Percentiles rank a stretch among this genome's conserved stretches.
Evolutionary conservation across 164 flowering plant genomes (phyloP).

Genomic region (Nymphaea colorata): DNA sequence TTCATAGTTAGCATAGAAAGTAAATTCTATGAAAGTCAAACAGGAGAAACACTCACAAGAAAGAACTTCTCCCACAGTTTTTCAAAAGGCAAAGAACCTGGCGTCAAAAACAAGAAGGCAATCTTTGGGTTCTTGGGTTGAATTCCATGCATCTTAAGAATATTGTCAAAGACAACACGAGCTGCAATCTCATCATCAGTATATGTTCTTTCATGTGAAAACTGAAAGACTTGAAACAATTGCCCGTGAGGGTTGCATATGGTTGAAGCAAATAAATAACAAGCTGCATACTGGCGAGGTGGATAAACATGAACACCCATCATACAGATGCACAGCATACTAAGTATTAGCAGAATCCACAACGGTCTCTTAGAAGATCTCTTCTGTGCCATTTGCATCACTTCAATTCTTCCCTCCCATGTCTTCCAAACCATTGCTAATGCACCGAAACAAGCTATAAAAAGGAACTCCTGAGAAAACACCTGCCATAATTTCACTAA

Average conservation of each 20-base stretch:
- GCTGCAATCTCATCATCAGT: conserved; percentile 84
- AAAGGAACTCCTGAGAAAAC: too few species aligned
- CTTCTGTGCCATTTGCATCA: too few species aligned
- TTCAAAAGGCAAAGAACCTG: conserved; percentile 63
- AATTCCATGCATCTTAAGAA: conserved; percentile 38
- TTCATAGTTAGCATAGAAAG: too few species aligned
- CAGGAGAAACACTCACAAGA: conserved; percentile 30
- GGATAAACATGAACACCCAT: conserved; percentile 74
- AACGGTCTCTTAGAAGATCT: conserved; percentile 62
- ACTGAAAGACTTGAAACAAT: conserved; percentile 68
- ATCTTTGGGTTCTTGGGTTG: conserved; percentile 48
- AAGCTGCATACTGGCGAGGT: conserved; percentile 43
- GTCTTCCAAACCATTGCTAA: too few species aligned
- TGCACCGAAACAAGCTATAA: too few species aligned
- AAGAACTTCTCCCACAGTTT: conserved; percentile 91
- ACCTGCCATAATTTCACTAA: too few species aligned
- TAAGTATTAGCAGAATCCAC: conserved; percentile 76
- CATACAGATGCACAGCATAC: conserved; percentile 53
- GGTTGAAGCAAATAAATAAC: conserved; percentile 51
- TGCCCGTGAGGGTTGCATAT: conserved; percentile 22
- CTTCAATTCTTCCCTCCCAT: too few species aligned
- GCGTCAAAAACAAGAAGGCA: conserved; percentile 74
- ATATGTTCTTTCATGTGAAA: conserved; percentile 48
- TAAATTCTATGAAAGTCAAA: too few species aligned
- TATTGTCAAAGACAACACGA: conserved; percentile 58